These are phyloP conservation scores for Ramaria sp. DNA, from an alignment of 768 basidiomycete species.

Conservation along the genomic window DNA sequence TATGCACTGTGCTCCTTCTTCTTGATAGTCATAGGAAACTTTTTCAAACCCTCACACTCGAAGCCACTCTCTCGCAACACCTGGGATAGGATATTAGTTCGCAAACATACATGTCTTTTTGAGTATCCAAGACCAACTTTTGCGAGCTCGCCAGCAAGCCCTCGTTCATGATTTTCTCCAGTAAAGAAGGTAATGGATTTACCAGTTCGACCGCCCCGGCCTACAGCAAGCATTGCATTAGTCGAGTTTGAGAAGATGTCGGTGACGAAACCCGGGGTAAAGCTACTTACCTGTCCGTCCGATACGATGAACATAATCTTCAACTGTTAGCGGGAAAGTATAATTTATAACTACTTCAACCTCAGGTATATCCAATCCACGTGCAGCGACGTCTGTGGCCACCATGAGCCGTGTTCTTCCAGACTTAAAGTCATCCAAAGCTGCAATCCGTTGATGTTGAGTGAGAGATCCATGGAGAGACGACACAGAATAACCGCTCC, in stretches of 20 bases:
- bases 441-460: slow-evolving; percentile 73
- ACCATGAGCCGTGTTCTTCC: slow-evolving; percentile 77
- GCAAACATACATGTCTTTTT: no score
- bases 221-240: slow-evolving; percentile 26
- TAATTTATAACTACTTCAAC: slow-evolving; percentile 93
- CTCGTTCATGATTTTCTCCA: slow-evolving; percentile 75
- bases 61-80: slow-evolving; percentile 85
- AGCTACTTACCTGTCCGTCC: slow-evolving; percentile 64
- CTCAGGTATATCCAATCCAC: slow-evolving; percentile 94
- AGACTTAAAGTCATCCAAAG: slow-evolving; percentile 77
- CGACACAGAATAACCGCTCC: slow-evolving; percentile 67
- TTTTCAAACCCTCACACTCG: slow-evolving; percentile 61
- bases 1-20: slow-evolving; percentile 89
- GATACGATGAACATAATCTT: slow-evolving; percentile 86
- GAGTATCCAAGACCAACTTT: background rate
- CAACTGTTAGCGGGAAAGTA: slow-evolving; percentile 94
- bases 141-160: slow-evolving; percentile 87
- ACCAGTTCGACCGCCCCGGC: slow-evolving; percentile 82
- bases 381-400: slow-evolving; percentile 95
- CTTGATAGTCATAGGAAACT: slow-evolving; percentile 95
- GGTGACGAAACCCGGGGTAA: slow-evolving; percentile 9
- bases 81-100: slow-evolving; percentile 20
- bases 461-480: slow-evolving; percentile 88
- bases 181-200: slow-evolving; percentile 97
- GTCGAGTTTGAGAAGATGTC: slow-evolving; percentile 8